Conservation (phyloP, 139 green algal species). For the Trebouxia sp. region DNA sequence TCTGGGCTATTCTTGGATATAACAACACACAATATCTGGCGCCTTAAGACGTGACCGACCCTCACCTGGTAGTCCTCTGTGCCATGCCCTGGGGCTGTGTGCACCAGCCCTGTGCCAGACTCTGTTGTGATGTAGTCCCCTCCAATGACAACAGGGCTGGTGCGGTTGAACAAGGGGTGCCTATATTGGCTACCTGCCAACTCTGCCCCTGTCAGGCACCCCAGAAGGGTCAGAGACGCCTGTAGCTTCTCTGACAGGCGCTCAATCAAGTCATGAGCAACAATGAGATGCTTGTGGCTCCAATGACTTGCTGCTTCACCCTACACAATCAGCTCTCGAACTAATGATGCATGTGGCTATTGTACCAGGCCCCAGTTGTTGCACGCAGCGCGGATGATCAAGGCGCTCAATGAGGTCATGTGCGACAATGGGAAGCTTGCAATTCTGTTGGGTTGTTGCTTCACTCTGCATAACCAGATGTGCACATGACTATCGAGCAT, state of each 20-base stretch:
- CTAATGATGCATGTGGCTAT: too few relatives aligned
- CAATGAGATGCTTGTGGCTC: conserved; percentile 57
- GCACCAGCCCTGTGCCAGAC: conserved; percentile 94
- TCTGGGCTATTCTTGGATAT: too few relatives aligned
- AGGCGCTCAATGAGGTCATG: conserved; percentile 72
- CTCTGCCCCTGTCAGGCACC: conserved; percentile 60
- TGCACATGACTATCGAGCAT: too few relatives aligned
- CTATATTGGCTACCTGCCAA: conserved; percentile 86
- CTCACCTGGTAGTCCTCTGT: conserved; percentile 92
- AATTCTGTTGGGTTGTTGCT: conserved; percentile 35
- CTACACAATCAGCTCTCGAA: too few relatives aligned
- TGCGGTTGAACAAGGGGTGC: conserved; percentile 88
- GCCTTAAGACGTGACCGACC: too few relatives aligned
- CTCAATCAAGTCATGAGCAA: conserved; percentile 80
- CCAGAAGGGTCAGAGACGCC: conserved; percentile 50
- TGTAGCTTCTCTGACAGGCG: conserved; percentile 74
- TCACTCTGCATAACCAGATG: conserved; percentile 48
- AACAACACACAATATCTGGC: too few relatives aligned
- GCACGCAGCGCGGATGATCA: too few relatives aligned
- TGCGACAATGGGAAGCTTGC: conserved; percentile 72
- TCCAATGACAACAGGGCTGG: conserved; percentile 85
- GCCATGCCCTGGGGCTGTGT: conserved; percentile 95
- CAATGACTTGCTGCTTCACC: conserved; percentile 43
- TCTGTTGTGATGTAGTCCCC: conserved; percentile 99
- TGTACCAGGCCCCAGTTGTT: too few relatives aligned